These are phyloP conservation scores for Populus trichocarpa DNA, from an alignment of 441 rosid genomes.

Conservation along the genomic window DNA sequence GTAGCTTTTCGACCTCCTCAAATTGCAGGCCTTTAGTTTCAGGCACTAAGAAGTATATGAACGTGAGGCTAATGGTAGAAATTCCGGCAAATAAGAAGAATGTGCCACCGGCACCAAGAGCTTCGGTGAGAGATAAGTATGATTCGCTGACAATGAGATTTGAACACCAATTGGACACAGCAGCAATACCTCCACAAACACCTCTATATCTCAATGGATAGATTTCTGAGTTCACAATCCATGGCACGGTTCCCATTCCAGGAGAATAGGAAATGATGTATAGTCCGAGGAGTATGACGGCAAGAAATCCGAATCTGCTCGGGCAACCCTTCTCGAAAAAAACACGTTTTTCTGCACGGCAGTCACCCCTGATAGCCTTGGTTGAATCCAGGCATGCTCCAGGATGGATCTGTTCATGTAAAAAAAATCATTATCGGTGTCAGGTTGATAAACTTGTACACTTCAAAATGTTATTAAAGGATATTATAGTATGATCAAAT, in stretches of 20 bases:
- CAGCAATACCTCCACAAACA: constrained; percentile 80
- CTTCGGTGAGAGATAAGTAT: constrained; percentile 54
- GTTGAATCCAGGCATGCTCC: constrained; percentile 65
- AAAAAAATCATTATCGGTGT: neutral
- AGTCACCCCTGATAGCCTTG: constrained; percentile 28
- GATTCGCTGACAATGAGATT: constrained; percentile 70
- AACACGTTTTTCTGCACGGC: constrained; percentile 35
- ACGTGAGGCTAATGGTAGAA: constrained; percentile 43
- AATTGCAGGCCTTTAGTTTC: constrained; percentile 87
- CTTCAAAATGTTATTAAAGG: neutral
- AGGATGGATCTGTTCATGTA: constrained; percentile 38
- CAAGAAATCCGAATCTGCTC: constrained; percentile 65
- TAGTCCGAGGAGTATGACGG: constrained; percentile 53
- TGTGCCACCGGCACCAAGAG: constrained; percentile 64
- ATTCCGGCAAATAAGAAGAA: constrained; percentile 67
- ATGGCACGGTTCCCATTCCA: constrained; percentile 87
- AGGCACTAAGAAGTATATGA: constrained; percentile 65
- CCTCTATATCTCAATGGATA: constrained; percentile 86
- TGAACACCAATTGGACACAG: constrained; percentile 69
- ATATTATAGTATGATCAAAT: neutral
- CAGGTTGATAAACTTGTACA: neutral
- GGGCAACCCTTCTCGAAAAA: constrained; percentile 75
- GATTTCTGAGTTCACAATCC: constrained; percentile 93
- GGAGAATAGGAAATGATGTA: constrained; percentile 75
- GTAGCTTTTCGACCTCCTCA: constrained; percentile 73